Evolutionary conservation across 306 rosid species (phyloP).

Genomic region (Sophora flavescens): DNA sequence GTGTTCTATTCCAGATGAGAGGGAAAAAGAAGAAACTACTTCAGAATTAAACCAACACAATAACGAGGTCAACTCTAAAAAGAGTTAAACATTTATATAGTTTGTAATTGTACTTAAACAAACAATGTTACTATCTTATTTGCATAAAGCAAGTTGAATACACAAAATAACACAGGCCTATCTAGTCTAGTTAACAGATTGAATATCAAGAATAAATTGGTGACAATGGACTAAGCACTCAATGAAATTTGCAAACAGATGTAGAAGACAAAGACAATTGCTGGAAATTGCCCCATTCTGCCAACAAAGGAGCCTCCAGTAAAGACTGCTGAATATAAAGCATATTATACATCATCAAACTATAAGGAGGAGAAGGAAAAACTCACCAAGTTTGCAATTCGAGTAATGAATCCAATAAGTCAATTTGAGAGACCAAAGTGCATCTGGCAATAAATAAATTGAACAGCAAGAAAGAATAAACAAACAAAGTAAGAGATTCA

Average conservation of each 20-base stretch:
- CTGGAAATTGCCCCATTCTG: slow-evolving; percentile 2
- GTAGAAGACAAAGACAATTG: neutral
- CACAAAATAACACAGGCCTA: slow-evolving; percentile 4
- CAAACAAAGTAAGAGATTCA: slow-evolving; percentile 43
- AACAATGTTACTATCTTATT: neutral
- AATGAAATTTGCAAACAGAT: slow-evolving; percentile 19
- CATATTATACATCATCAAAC: slow-evolving; percentile 16
- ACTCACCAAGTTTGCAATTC: slow-evolving; percentile 67
- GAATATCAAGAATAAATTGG: slow-evolving; percentile 8
- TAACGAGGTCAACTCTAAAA: neutral
- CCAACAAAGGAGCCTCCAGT: slow-evolving; percentile 10
- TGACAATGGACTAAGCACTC: neutral
- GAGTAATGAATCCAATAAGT: slow-evolving; percentile 56
- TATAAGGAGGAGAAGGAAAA: slow-evolving; percentile 34
- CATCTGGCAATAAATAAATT: slow-evolving; percentile 58
- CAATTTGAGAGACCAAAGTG: slow-evolving; percentile 55
- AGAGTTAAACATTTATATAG: neutral
- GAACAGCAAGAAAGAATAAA: slow-evolving; percentile 11
- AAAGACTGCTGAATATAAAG: slow-evolving; percentile 7
- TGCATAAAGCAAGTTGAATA: neutral
- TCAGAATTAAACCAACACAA: slow-evolving; percentile 33
- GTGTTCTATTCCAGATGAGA: neutral
- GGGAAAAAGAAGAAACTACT: neutral
- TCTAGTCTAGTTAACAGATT: neutral
- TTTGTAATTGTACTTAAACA: neutral